Base-by-base conservation (phyloP, 2,329 filamentous ascomycete genomes). In the Cryphonectria japonica region DNA sequence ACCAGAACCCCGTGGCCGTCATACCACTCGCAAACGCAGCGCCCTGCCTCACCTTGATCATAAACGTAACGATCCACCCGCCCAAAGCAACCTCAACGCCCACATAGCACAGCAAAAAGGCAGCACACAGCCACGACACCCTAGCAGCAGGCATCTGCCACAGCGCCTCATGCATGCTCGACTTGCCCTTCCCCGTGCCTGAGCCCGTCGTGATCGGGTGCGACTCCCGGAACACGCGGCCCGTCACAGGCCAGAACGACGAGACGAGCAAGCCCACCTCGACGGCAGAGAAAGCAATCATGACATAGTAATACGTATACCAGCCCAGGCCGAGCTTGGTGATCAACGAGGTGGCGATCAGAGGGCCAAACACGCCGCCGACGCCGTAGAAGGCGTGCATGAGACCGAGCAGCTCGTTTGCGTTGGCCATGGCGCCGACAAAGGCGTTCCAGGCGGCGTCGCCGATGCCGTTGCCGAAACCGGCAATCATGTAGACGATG, bases 21-120 rank as follows among this genome's bases (percentile, higher is more conserved):
- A 95, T 92, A 13, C 93, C 92, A 37, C 89, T 89, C 0, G 88
- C 87, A 75, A 95, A 94, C 0, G 88, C 81, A 3, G 83, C 85
- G 0, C 89, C 92, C n/a, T 89, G 80, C 7, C 93, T 87, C 7
- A 94, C 90, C 46, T 89, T 86, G 37, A 93, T 89, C 92, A 96
- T 95, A 79, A 96, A 95, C 6, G 90, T 89, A 67, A 94, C 91
- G 70, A 96, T 92, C 93, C 93, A 96, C 6, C 93, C 93, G 29
- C 92, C 92, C 0, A 95, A 85, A 0, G 90, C 89, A 61, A 93
- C 91, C 79, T 96, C 93, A 1, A 90, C 84, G 9, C 93, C 93
- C 0, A 95, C 91, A 76, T 95, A 95, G 43, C 88, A 87, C 14
- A 96, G 86, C 32, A 95, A 83, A 79, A 95, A 96, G 0, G 91